phyloP scores from a whole-genome alignment of 768 basidiomycete genomes.

The Phanerodontia chrysosporium region DNA sequence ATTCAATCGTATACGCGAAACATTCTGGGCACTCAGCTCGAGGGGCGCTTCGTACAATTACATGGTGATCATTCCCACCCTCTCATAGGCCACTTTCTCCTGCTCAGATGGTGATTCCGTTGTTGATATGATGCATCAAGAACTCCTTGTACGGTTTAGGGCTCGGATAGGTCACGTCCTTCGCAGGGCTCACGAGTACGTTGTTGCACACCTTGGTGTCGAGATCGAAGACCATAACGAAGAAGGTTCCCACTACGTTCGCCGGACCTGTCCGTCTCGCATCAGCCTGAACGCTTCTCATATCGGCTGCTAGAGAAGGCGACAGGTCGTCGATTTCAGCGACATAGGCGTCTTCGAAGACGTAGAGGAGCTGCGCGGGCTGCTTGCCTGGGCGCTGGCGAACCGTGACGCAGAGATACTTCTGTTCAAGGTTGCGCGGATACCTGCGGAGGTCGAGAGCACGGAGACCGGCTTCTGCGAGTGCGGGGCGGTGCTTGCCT shows the following conservation, averaged over 20 bases:
- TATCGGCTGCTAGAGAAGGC: constrained; percentile 11
- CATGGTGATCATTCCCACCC: too few species aligned
- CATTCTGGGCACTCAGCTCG: too few species aligned
- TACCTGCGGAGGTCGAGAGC: constrained; percentile 12
- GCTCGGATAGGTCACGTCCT: not conserved
- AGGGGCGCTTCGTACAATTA: too few species aligned
- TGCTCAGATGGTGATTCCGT: too few species aligned
- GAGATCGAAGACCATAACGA: constrained; percentile 11
- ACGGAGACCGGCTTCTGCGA: constrained; percentile 11
- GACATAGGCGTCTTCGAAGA: constrained; percentile 11
- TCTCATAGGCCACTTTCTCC: too few species aligned
- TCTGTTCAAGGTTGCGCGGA: constrained; percentile 2
- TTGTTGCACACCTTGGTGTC: constrained; percentile 11
- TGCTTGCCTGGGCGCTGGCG: constrained; percentile 6
- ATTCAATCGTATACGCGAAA: too few species aligned
- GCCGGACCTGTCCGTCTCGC: constrained; percentile 3
- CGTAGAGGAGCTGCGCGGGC: constrained; percentile 12
- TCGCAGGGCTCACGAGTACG: constrained; percentile 11
- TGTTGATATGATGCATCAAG: too few species aligned
- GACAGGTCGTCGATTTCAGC: constrained; percentile 9
- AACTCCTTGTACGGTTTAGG: not conserved
- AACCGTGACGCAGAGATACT: constrained; percentile 14
- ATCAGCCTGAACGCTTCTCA: constrained; percentile 11
- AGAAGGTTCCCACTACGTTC: constrained; percentile 9
- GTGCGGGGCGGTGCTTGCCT: constrained; percentile 15